Percentiles rank a stretch among this genome's conserved stretches.
Evolutionary conservation across 257 asterid species (phyloP).

Genomic region (Nicotiana knightiana): DNA sequence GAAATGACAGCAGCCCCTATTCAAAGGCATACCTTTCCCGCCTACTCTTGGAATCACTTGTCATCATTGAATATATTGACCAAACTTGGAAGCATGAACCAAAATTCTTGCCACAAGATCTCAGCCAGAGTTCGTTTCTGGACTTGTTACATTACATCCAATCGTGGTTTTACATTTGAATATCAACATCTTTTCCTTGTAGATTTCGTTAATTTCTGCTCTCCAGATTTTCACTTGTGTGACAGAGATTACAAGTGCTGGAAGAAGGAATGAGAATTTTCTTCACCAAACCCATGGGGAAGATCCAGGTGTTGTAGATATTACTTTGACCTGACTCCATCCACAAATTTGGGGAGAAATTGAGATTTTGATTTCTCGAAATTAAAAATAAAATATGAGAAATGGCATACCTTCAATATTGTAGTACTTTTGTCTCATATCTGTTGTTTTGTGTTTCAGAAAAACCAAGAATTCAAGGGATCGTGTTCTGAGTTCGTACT

Average conservation of each 20-base stretch:
- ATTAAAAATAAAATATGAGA: too few relatives aligned
- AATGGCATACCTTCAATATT: too few relatives aligned
- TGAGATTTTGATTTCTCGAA: too few relatives aligned
- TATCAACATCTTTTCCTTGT: background rate
- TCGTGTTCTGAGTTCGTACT: too few relatives aligned
- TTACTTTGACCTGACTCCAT: too few relatives aligned
- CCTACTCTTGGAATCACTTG: constrained; percentile 20
- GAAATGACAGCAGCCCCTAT: constrained; percentile 36
- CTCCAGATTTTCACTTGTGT: constrained; percentile 7
- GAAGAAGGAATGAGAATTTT: constrained; percentile 22
- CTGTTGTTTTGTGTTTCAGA: too few relatives aligned
- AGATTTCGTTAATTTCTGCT: background rate
- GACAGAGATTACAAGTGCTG: constrained; percentile 18
- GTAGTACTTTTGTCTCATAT: too few relatives aligned
- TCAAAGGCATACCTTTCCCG: constrained; percentile 30
- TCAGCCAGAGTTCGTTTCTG: constrained; percentile 30
- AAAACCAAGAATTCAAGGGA: too few relatives aligned
- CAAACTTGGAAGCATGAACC: constrained; percentile 28
- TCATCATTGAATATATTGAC: constrained; percentile 33
- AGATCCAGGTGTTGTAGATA: too few relatives aligned
- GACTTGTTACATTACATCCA: constrained; percentile 16
- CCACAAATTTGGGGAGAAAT: too few relatives aligned
- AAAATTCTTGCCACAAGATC: constrained; percentile 22
- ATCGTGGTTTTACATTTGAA: background rate
- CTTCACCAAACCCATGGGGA: background rate